Conservation (phyloP, 345 rosid species). For the Carallia pectinifolia region DNA sequence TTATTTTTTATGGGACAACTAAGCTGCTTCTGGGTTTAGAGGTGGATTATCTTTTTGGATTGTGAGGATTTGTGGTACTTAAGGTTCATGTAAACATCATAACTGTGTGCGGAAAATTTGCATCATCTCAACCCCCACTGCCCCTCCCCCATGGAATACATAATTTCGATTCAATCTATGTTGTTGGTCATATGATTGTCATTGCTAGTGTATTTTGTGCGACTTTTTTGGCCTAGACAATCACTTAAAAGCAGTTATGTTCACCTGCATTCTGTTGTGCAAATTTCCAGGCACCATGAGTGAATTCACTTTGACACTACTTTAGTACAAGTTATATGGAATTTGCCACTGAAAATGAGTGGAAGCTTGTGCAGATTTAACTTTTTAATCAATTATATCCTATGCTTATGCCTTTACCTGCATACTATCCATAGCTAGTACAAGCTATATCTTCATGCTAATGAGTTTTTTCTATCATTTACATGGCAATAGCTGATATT, state of each 20-base stretch:
- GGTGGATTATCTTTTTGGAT: not conserved
- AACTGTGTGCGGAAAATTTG: not conserved
- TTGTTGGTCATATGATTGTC: not conserved
- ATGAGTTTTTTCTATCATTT: not conserved
- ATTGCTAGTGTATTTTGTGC: not conserved
- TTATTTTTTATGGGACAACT: not conserved
- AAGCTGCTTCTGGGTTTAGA: slow-evolving; percentile 7
- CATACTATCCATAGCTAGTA: no score
- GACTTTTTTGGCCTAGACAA: not conserved
- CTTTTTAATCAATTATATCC: no score
- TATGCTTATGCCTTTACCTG: no score
- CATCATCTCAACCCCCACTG: no score
- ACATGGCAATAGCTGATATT: slow-evolving; percentile 7
- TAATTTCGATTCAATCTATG: no score
- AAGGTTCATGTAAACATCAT: not conserved
- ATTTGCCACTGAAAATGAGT: not conserved
- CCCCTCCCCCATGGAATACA: no score
- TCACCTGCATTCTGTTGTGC: not conserved
- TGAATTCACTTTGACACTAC: slow-evolving; percentile 3
- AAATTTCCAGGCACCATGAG: slow-evolving; percentile 3
- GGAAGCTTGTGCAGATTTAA: not conserved
- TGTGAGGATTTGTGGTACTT: not conserved
- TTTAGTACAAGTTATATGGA: not conserved
- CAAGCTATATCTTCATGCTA: no score
- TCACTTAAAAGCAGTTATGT: not conserved